Base-by-base conservation (phyloP, 2,329 filamentous ascomycete genomes). In the Neonectria coccinea region DNA sequence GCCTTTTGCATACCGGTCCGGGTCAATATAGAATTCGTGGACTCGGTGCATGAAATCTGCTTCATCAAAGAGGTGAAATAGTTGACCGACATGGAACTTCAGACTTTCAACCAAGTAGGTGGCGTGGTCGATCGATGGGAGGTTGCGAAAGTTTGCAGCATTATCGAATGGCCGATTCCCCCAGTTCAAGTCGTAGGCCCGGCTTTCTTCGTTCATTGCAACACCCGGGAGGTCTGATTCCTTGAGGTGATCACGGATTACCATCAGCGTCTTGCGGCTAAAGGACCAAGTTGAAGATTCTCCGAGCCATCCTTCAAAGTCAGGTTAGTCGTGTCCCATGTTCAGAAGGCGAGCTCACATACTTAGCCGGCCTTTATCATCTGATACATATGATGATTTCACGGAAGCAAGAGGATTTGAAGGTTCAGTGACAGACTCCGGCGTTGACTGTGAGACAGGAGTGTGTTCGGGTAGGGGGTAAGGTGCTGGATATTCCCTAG, bases 231-330 rank as follows among this genome's bases (percentile, higher is more conserved):
- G 60, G 36, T 58, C 51, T 7, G 60, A 58, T 20, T 48, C 55
- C 18, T 58, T 45, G 39, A 63, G 41, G 33, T 63, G 60, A 12
- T 58, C 48, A 4, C 60, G 54, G 12, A 63, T 58, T 5, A 63
- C 22, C 54, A 63, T 54, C 0, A 63, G 29, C 1, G 60, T 58
- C n/a, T 58, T 63, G 54, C 60, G 60, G 41, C 60, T 63, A 14
- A 63, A 63, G 39, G 60, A 63, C 60, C 60, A 63, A 5, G 60
- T 63, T 18, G 60, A 63, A 4, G 60, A 63, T 16, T 63, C 60
- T 3, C 60, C 60, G 18, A 63, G 60, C 60, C 60, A 63, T 29
- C 60, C 60, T 63, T n/a, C 9, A 50, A 42, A 20, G 14, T 12
- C 25, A 6, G 11, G 41, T 58, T 25, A 50, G 25, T 7, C 9